Evolutionary conservation across 106 monocot species (phyloP), one percentile per base, ranked within the genome.

Genomic region (Acanthochlamys bracteata): DNA sequence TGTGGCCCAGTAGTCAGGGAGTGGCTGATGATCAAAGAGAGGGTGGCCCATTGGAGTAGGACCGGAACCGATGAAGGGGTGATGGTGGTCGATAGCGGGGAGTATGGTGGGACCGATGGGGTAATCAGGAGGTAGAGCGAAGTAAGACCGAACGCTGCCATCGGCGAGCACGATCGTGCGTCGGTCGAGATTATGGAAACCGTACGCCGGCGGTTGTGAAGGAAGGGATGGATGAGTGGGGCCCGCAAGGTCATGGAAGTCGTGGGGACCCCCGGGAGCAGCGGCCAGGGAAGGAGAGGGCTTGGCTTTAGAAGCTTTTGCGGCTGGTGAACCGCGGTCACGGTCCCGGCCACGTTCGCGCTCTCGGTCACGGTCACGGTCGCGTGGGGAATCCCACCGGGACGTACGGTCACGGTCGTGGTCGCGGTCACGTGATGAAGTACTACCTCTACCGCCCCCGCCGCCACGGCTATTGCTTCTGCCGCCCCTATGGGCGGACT

Each of bases 111-210:
- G 57, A 4, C 65, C 76, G 4, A 42, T 8, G 39, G 60, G 73
- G 25, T 73, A 73, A 52, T 76, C 81, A 4, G 69, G 76, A 0
- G 81, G 81, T 16, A 82, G 69, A 24, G 82, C 77, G 66, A 82
- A 82, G 62, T 82, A 82, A 61, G 82, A 77, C 1, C 82, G 68
- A 52, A 62, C 82, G 49, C 56, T 82, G 51, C 82, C 77, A 42
- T 82, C 82, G n/a, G 74, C 73, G 23, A 82, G 82, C 15, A 77
- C 77, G 73, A 82, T 74, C 27, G 82, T 74, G 8, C 82, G 82
- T 41, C 82, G 82, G 19, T 82, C 82, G 61, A 82, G 82, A 73
- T 82, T 77, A 55, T 82, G 82, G 77, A 82, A 77, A n/a, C 77
- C 82, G 55, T 82, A 82, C 13, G 74, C n/a, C 4, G 69, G 82